phyloP scores from a whole-genome alignment of 805 yeast genomes.

The Lipomyces chichibuensis region DNA sequence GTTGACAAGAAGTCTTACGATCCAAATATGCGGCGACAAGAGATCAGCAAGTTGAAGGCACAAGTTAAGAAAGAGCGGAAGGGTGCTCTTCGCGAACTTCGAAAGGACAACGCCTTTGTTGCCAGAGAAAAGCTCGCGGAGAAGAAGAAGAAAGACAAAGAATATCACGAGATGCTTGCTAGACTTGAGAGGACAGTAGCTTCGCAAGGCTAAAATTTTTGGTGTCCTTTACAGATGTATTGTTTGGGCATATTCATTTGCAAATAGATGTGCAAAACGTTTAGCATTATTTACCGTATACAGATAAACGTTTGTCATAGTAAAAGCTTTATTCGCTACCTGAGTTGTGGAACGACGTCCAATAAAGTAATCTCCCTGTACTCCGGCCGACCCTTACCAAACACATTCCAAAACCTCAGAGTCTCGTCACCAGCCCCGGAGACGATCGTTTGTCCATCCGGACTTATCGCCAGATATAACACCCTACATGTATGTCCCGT shows the following conservation, averaged over 20 bases:
- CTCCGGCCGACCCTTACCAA: slow-evolving; percentile 49
- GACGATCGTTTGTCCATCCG: slow-evolving; percentile 95
- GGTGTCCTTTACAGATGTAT: neutral
- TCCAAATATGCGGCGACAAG: slow-evolving; percentile 77
- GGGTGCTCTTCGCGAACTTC: slow-evolving; percentile 81
- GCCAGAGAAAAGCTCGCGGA: slow-evolving; percentile 82
- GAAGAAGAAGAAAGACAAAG: slow-evolving; percentile 72
- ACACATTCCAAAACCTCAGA: slow-evolving; percentile 90
- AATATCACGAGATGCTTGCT: slow-evolving; percentile 89
- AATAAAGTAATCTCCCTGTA: slow-evolving; percentile 29
- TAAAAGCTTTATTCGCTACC: slow-evolving; percentile 10
- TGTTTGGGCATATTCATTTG: neutral
- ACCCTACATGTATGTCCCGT: slow-evolving; percentile 96
- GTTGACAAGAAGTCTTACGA: slow-evolving; percentile 94
- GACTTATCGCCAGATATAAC: slow-evolving; percentile 82
- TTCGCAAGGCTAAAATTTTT: slow-evolving; percentile 60
- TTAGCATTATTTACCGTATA: neutral
- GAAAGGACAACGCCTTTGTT: slow-evolving; percentile 84
- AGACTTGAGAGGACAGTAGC: slow-evolving; percentile 81
- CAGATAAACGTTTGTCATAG: neutral
- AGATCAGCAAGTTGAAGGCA: slow-evolving; percentile 76
- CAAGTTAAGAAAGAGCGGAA: slow-evolving; percentile 91
- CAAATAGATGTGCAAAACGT: neutral
- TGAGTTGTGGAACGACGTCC: slow-evolving; percentile 31
- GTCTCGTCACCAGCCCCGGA: slow-evolving; percentile 99